Evolutionary conservation across 768 basidiomycete genomes (phyloP).

Genomic region (Macrocybe gigantea): DNA sequence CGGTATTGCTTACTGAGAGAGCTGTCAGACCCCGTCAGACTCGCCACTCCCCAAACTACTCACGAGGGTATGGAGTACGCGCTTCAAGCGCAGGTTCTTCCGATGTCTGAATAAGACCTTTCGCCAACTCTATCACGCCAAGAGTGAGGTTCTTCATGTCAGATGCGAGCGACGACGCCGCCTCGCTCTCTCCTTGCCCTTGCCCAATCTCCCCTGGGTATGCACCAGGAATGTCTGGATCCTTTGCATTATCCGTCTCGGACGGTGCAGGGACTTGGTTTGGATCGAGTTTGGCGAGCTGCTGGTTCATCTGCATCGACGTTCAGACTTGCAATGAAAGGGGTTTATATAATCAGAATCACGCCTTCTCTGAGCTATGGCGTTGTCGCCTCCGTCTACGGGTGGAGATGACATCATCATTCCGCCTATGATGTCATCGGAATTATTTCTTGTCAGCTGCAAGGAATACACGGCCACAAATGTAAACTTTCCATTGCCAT

Average conservation of each 20-base stretch:
- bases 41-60: constrained; percentile 7
- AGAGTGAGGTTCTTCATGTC: constrained; percentile 1
- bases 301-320: no score
- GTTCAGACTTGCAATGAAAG: no score
- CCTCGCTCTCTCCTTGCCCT: no score
- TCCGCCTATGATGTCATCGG: no score
- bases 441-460: no score
- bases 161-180: background rate
- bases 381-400: no score
- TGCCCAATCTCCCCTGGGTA: constrained; percentile 7
- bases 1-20: no score
- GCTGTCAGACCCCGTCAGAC: background rate
- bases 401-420: no score
- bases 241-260: constrained; percentile 6
- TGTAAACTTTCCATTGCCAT: no score
- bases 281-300: background rate
- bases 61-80: background rate
- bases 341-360: no score
- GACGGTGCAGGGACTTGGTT: background rate
- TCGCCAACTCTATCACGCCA: constrained; percentile 10
- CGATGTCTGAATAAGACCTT: constrained; percentile 15
- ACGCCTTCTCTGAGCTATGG: no score
- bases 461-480: no score
- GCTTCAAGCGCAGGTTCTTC: constrained; percentile 13
- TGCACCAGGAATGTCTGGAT: constrained; percentile 12